Evolutionary conservation across 768 basidiomycete species (phyloP).

Genomic region (Gymnopilus dilepis): DNA sequence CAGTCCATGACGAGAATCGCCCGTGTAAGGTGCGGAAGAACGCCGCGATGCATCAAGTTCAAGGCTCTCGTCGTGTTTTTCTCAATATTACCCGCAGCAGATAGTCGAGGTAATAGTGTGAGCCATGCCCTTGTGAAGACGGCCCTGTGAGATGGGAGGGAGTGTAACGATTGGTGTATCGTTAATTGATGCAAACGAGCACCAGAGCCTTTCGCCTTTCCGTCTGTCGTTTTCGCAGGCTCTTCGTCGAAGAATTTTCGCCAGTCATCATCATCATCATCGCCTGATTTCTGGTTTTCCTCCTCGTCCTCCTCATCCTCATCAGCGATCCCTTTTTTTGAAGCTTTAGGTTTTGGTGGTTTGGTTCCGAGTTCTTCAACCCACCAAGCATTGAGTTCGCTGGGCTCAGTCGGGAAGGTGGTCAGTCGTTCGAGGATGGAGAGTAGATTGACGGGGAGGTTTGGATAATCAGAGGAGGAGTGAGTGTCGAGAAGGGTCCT

Average conservation of each 20-base stretch:
- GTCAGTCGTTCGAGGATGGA: constrained; percentile 68
- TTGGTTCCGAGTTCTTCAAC: constrained; percentile 66
- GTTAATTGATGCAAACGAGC: constrained; percentile 68
- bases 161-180: constrained; percentile 78
- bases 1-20: constrained; percentile 90
- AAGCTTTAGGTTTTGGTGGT: constrained; percentile 54
- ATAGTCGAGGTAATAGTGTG: constrained; percentile 65
- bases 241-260: constrained; percentile 83
- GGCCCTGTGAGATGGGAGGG: constrained; percentile 75
- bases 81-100: constrained; percentile 38
- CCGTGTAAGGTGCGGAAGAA: constrained; percentile 82
- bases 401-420: constrained; percentile 73
- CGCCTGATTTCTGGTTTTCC: constrained; percentile 34
- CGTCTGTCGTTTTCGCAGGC: constrained; percentile 35
- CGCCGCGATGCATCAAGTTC: constrained; percentile 81
- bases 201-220: constrained; percentile 41
- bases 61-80: constrained; percentile 59
- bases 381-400: constrained; percentile 82
- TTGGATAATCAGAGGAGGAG: constrained; percentile 37
- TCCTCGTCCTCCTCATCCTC: constrained; percentile 41
- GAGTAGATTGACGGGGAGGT: constrained; percentile 54
- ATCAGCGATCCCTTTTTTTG: constrained; percentile 40
- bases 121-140: constrained; percentile 88
- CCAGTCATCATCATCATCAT: constrained; percentile 66
- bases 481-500: constrained; percentile 39